Evolutionary conservation across 2,329 filamentous ascomycete species (phyloP), one percentile per base, ranked within the genome.

Genomic region (Escovopsis sp.): DNA sequence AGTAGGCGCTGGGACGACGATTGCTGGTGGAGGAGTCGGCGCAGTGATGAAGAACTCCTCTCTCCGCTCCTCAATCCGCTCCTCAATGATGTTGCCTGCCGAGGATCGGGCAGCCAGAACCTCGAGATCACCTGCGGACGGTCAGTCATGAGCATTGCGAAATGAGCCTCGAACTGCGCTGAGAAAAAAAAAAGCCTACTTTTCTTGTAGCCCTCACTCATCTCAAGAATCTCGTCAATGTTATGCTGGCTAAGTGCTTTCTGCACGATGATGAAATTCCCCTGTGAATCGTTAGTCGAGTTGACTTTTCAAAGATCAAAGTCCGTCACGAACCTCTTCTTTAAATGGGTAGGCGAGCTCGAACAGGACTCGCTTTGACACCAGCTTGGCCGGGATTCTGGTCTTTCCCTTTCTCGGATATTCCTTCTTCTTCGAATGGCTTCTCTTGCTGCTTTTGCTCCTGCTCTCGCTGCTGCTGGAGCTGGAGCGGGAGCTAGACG

Each of bases 401-500:
- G 88, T 95, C 70, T 88, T 94, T 52, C 88, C 88, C 59, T 82
- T 87, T 64, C 84, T 83, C 9, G 82, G 81, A 48, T 83, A 85
- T 43, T 79, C 72, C 59, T 65, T 74, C 53, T 65, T 70, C n/a
- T 69, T 58, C 9, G 68, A 68, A 2, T 70, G 72, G 20, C 66
- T 67, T 15, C 65, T 66, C 43, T 60, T 67, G 46, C 63, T 70
- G 33, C 44, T 46, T 2, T 30, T 30, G 27, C 65, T 66, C 43
- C 60, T 67, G 46, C 63, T 70, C 29, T 41, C 41, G 27, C 42
- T 44, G 15, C 36, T 72, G 20, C 65, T 66, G 11, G 15, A 72
- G 24, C 66, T 67, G 46, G 62, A 72, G 20, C 66, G 67, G 45
- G 62, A 70, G 52, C 67, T 69, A 13, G 61, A 65, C 5, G 62